Percentiles rank a stretch among this genome's conserved stretches.
phyloP scores from a whole-genome alignment of 2,329 filamentous ascomycete genomes.

The Lachnellula subtilissima region DNA sequence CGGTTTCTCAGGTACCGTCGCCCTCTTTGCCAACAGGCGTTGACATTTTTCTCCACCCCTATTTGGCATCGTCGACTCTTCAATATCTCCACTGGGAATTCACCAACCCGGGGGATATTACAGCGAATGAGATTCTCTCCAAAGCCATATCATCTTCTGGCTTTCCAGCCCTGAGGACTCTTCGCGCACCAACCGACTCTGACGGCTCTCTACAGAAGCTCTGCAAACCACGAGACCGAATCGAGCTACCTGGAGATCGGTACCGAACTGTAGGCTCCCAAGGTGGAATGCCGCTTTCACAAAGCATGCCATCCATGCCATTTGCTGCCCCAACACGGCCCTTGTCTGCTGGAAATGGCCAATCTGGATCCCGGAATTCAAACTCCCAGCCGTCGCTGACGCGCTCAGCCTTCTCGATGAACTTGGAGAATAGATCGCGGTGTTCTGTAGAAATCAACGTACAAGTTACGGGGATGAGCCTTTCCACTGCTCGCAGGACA shows the following conservation, averaged over 20 bases:
- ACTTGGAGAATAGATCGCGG: constrained; percentile 7
- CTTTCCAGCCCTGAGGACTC: constrained; percentile 55
- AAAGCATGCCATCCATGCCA: constrained; percentile 11
- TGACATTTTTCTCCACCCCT: constrained; percentile 60
- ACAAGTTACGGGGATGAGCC: constrained; percentile 34
- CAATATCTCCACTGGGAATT: constrained; percentile 61
- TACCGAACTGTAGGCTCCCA: constrained; percentile 25
- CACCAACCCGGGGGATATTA: constrained; percentile 29
- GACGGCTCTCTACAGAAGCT: constrained; percentile 65
- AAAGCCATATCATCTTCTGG: constrained; percentile 55
- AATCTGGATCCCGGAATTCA: constrained; percentile 10
- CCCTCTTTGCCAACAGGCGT: constrained; percentile 52
- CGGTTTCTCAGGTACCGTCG: constrained; percentile 49
- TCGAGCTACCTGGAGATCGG: constrained; percentile 26
- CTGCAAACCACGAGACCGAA: constrained; percentile 44
- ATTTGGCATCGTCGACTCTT: constrained; percentile 52
- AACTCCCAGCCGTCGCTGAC: constrained; percentile 14
- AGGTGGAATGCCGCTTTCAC: constrained; percentile 17
- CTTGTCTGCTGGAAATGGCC: constrained; percentile 12
- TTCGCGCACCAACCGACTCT: constrained; percentile 65
- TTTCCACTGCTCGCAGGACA: constrained; percentile 50
- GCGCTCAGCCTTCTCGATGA: constrained; percentile 18
- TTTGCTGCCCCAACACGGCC: constrained; percentile 13
- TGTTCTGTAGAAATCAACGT: constrained; percentile 1
- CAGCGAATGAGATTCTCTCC: constrained; percentile 59